Conservation (phyloP, 176 grass and related monocot genomes). For the Oryza longistaminata region DNA sequence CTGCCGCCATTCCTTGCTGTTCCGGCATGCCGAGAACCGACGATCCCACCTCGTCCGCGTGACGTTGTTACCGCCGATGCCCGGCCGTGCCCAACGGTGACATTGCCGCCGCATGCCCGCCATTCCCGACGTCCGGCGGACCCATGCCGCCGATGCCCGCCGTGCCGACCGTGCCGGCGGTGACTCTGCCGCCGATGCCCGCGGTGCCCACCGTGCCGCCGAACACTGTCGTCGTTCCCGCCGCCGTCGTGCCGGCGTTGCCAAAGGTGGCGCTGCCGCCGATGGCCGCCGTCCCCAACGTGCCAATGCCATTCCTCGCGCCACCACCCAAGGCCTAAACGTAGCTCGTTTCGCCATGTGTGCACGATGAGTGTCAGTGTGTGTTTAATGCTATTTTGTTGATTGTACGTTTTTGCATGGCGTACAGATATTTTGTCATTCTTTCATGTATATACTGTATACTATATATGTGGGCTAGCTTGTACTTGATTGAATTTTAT, state of each 20-base stretch:
- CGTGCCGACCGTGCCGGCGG: neutral
- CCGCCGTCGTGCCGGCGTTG: slow-evolving; percentile 6
- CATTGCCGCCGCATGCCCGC: neutral
- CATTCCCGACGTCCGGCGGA: neutral
- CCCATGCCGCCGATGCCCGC: slow-evolving; percentile 22
- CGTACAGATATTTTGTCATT: neutral
- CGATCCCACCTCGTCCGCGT: neutral
- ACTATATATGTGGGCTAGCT: neutral
- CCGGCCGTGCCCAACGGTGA: slow-evolving; percentile 9
- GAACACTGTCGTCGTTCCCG: neutral
- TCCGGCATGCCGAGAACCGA: neutral
- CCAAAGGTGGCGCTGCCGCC: slow-evolving; percentile 39
- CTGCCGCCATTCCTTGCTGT: neutral
- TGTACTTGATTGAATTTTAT: neutral
- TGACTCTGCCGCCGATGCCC: slow-evolving; percentile 2
- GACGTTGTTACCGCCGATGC: neutral
- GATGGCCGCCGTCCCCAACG: slow-evolving; percentile 27
- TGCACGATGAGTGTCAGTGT: neutral
- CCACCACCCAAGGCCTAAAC: slow-evolving; percentile 35
- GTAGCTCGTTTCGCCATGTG: neutral
- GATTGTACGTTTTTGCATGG: neutral
- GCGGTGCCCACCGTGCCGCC: slow-evolving; percentile 1
- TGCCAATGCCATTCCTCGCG: slow-evolving; percentile 29
- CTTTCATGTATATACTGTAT: neutral
- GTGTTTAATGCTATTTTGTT: neutral